Conservation (phyloP, 345 rosid genomes). For the Eucalyptus pauciflora region DNA sequence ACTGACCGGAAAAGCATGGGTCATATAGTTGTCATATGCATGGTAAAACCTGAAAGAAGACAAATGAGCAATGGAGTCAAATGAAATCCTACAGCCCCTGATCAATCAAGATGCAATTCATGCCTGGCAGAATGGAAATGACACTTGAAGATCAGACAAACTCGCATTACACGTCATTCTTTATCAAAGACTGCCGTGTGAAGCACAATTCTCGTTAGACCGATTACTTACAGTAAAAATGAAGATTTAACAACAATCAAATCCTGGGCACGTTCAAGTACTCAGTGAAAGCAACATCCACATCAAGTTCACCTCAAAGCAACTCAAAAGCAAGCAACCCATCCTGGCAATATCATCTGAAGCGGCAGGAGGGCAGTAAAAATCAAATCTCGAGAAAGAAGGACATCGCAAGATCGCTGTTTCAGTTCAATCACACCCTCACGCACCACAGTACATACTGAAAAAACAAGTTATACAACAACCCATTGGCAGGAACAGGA, state of each 20-base stretch:
- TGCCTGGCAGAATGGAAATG: background rate
- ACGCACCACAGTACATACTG: background rate
- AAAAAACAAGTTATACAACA: background rate
- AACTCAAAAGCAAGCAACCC: background rate
- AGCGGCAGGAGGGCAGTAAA: background rate
- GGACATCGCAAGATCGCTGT: background rate
- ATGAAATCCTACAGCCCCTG: background rate
- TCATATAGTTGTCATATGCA: constrained; percentile 87
- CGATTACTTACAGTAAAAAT: background rate
- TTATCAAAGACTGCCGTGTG: background rate
- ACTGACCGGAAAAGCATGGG: constrained; percentile 85
- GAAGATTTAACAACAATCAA: background rate
- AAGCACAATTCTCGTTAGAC: background rate
- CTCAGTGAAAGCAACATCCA: background rate
- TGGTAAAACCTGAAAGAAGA: constrained; percentile 71
- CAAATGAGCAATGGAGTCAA: background rate
- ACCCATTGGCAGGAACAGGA: background rate
- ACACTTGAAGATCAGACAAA: background rate
- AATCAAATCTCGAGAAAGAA: background rate
- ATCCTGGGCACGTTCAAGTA: background rate
- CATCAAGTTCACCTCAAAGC: background rate
- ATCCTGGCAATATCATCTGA: background rate
- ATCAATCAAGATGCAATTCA: background rate
- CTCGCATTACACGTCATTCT: background rate
- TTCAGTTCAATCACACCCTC: background rate